Evolutionary conservation across 1,284 basidiomycete genomes (phyloP).

Genomic region (Flammula alnicola): DNA sequence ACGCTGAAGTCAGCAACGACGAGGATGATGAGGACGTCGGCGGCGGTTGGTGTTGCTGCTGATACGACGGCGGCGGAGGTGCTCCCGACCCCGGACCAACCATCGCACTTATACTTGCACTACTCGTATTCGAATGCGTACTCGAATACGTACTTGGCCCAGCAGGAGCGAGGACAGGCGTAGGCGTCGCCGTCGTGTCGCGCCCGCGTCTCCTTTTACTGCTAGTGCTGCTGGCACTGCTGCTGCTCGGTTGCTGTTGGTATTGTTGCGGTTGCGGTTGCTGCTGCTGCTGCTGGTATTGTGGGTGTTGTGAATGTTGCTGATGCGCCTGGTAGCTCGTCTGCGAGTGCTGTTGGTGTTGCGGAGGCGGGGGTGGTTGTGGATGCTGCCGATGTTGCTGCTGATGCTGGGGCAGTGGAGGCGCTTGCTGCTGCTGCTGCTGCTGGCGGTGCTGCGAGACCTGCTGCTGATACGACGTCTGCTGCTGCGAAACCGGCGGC

Average conservation of each 20-base stretch:
- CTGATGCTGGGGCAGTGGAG: constrained; percentile 1
- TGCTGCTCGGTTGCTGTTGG: constrained; percentile 6
- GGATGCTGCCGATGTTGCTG: constrained; percentile 10
- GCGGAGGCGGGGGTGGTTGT: constrained; percentile 1
- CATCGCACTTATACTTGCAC: no score
- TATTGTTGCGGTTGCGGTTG: constrained; percentile 13
- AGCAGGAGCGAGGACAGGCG: constrained; percentile 3
- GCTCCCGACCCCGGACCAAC: not conserved
- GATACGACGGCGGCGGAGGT: not conserved
- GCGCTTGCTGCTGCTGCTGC: constrained; percentile 8
- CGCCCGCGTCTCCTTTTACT: constrained; percentile 12
- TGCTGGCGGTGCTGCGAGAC: constrained; percentile 2
- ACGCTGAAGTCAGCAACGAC: constrained; percentile 5
- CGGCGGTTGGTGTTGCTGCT: not conserved
- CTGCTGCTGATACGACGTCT: constrained; percentile 1
- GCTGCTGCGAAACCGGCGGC: constrained; percentile 11
- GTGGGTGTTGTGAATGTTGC: constrained; percentile 4
- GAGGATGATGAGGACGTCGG: constrained; percentile 6
- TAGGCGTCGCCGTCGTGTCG: constrained; percentile 9
- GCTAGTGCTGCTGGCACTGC: not conserved
- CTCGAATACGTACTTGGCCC: no score
- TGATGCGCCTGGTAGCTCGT: constrained; percentile 6
- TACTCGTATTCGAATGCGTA: no score
- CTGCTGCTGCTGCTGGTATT: constrained; percentile 6
- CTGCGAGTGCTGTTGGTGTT: not conserved